phyloP scores from a whole-genome alignment of 495 filamentous ascomycete genomes.

The Talaromyces liani region DNA sequence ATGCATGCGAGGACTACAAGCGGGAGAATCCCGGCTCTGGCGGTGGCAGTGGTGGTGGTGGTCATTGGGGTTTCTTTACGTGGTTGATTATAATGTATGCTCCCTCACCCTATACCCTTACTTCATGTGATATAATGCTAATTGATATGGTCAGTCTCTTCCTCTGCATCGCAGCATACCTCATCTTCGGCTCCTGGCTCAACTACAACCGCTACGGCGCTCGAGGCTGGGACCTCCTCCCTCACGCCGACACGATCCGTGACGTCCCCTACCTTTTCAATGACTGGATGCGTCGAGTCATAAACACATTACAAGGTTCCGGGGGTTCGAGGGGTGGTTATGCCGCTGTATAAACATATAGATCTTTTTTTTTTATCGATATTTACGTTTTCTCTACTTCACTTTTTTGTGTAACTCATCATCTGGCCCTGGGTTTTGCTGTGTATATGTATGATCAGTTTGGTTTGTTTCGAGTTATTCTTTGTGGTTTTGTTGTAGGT shows the following conservation, averaged over 20 bases:
- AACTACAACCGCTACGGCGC: conserved; percentile 97
- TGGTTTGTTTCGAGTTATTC: neutral
- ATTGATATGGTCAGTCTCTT: conserved; percentile 53
- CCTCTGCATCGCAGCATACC: conserved; percentile 76
- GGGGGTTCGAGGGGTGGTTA: conserved; percentile 79
- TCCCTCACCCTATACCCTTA: too few species aligned
- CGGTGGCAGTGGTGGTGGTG: conserved; percentile 20
- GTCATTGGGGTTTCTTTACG: conserved; percentile 88
- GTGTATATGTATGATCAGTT: neutral
- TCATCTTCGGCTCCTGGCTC: conserved; percentile 97
- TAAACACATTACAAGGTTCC: conserved; percentile 76
- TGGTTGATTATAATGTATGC: conserved; percentile 93
- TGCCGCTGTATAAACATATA: conserved; percentile 65
- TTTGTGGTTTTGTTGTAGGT: neutral
- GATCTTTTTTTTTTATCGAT: neutral
- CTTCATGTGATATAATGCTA: too few species aligned
- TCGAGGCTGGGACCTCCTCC: conserved; percentile 89
- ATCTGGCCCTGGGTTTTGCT: neutral
- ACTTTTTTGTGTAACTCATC: neutral
- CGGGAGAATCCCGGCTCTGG: conserved; percentile 29
- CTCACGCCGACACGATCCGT: conserved; percentile 85
- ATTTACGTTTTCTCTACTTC: neutral
- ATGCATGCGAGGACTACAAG: conserved; percentile 62
- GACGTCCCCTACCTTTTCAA: conserved; percentile 88
- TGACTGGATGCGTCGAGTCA: conserved; percentile 71